Base-by-base conservation (phyloP, 2,329 filamentous ascomycete species). In the Sclerotinia borealis region DNA sequence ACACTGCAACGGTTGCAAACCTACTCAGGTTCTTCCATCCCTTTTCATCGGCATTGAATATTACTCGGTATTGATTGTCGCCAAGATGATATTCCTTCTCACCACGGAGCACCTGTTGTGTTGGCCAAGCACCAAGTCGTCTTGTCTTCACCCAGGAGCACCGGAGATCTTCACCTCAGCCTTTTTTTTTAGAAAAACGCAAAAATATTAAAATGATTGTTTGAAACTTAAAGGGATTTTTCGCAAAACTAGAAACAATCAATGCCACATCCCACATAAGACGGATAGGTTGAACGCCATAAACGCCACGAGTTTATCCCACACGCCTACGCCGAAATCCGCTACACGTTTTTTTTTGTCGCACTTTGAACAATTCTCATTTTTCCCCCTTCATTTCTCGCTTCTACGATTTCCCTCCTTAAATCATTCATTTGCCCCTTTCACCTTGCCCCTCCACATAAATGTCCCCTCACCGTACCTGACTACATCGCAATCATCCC, bases 381-480 rank as follows among this genome's bases (percentile, higher is more conserved):
- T 31, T 31, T 55, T 34, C 15, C 39, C 54, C 54, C 54, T 56
- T 56, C 54, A 56, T 56, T 45, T 56, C 54, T 56, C 54, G 54
- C 54, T 56, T 56, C 34, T 25, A 37, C 17, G 37, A 9, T 39
- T 54, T 39, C 54, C 27, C 10, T 34, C 54, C 11, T 27, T 39
- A 34, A 15, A 19, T 31, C 39, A 45, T 31, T 22, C 19, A 17
- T 45, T 31, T 34, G 17, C 54, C 27, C 39, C 39, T 34, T 51
- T 51, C 49, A 36, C 49, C 39, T 31, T n/a, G 11, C 4, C 19
- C 6, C 29, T 29, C 34, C 31, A 13, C 25, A 8, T 34, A 17
- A n/a, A 25, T 36, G 22, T 37, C 45, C 34, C 47, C 37, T 56
- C 54, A 31, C 37, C 52, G 52, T 55, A 55, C 27, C 19, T 17